Conservation (phyloP, 208 protist genomes). For the Trypanosoma caninum region DNA sequence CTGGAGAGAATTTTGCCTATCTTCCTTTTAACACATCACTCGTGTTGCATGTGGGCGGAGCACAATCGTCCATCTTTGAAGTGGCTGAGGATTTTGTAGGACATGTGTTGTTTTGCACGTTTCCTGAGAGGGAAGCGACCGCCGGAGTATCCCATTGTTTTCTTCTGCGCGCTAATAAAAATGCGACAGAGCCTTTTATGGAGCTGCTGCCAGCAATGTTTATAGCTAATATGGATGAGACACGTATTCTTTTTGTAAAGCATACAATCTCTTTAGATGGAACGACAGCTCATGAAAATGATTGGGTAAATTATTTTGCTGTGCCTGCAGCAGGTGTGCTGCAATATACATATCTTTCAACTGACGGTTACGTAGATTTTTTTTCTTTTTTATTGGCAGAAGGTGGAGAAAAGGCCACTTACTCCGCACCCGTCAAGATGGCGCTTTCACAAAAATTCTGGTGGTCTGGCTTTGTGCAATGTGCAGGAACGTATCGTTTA, state of each 20-base stretch:
- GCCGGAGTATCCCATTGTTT: conserved; percentile 11
- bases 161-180: conserved; percentile 7
- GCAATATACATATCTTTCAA: conserved; percentile 15
- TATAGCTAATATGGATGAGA: conserved; percentile 15
- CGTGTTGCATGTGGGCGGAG: conserved; percentile 1
- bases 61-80: conserved; percentile 14
- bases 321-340: conserved; percentile 13
- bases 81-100: conserved; percentile 14
- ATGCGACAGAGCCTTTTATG: background rate
- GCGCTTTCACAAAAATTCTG: conserved; percentile 30
- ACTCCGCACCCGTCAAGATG: conserved; percentile 21
- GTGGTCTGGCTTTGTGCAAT: conserved; percentile 44
- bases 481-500: conserved; percentile 22
- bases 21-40: conserved; percentile 18
- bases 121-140: background rate
- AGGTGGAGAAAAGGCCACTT: background rate
- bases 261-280: conserved; percentile 3
- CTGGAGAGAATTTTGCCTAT: conserved; percentile 26
- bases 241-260: conserved; percentile 9
- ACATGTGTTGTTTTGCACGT: background rate
- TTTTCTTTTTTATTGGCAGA: conserved; percentile 35
- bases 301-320: conserved; percentile 5
- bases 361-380: conserved; percentile 39
- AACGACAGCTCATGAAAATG: background rate
- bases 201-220: conserved; percentile 17